Base-by-base conservation (phyloP, 1,284 basidiomycete genomes). In the Rhizopogon parksii region DNA sequence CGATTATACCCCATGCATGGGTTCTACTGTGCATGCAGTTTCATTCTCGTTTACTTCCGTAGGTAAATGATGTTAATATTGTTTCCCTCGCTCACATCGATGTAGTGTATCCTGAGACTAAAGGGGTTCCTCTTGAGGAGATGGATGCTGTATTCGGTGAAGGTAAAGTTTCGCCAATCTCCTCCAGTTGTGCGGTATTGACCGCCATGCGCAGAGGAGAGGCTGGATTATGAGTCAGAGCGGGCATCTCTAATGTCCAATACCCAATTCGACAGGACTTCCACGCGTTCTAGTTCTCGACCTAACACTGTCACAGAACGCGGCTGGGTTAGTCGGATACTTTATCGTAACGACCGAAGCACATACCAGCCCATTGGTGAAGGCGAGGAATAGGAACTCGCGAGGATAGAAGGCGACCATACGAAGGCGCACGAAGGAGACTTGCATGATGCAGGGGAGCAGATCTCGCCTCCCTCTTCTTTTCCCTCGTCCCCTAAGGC, bases 1-100 rank as follows among this genome's bases (percentile, higher is more conserved):
- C 79, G 90, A 47, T 71, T 98, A 48, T 98, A 98, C 70, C 90
- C 91, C 0, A 94, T 99, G 89, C 93, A 96, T 60, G 93, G 90
- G 9, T 93, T 93, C 71, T 95, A 95, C 72, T 95, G 94, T 67
- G 79, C 82, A 12, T 83, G 86, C 63, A 92, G 91, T 59, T 94
- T 96, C 63, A 74, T 94, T 36, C 71, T 94, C 25, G 85, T 91
- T 4, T 90, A 86, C 65, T 89, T 90, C 70, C 67, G 87, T 89
- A 61, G 60, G 79, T 39, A 17, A 5, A 37, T 46, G 56, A 6
- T 27, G 36, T 15, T 49, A 9, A 6, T 9, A 2, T 24, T 9
- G 9, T 2, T 37, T 45, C 25, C 48, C 27, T 36, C 39, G 46
- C 46, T 59, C 9, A 53, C 34, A 4, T 25, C 9, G 4, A 12